Evolutionary conservation across 768 basidiomycete genomes (phyloP), one percentile per base, ranked within the genome.

Genomic region (Aureoboletus auriporus): DNA sequence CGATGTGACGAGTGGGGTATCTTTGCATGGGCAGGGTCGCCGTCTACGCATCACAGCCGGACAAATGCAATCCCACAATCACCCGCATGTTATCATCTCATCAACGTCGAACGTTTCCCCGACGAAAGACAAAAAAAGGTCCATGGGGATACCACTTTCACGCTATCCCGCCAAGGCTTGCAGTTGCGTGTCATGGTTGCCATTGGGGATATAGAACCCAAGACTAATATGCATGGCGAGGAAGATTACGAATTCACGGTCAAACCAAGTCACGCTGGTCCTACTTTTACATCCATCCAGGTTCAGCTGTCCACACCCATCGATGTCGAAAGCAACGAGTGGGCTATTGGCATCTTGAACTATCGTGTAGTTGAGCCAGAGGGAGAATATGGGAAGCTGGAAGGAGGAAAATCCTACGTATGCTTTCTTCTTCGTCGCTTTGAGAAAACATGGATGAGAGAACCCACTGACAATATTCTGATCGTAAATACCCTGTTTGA

Each of bases 1-100:
- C 50, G 49, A 39, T 62, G 60, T 7, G 53, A 56, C 31, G 57
- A 61, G 16, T 59, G 56, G 60, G 53, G 49, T 8, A 62, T 62
- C 40, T 58, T 61, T 28, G 60, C 51, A 12, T 62, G 60, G 60
- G 53, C 60, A 13, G 53, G 59, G 8, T 38, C 44, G 1, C 46
- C 56, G 4, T 62, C 56, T 6, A 42, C 47, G 9, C 42, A 57
- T 5, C 50, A 54, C 43, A 40, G 40, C 35, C 47, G 37, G 38
- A 56, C 53, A 5, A 51, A 12, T 13, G 49, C 49, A 5, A 53
- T 61, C 13, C 49, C 57, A 3, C 45, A 39, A 3, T 56, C 57
- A 1, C 60, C 59, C 11, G 47, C 40, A 5, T 52, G 60, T 34
- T 62, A 59, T 33, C 55, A 47, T 14, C 28, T 46, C 31, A 52